Percentiles rank a stretch among this genome's conserved stretches.
phyloP scores from a whole-genome alignment of 1,284 basidiomycete genomes.

The Phellopilus nigrolimitatus region DNA sequence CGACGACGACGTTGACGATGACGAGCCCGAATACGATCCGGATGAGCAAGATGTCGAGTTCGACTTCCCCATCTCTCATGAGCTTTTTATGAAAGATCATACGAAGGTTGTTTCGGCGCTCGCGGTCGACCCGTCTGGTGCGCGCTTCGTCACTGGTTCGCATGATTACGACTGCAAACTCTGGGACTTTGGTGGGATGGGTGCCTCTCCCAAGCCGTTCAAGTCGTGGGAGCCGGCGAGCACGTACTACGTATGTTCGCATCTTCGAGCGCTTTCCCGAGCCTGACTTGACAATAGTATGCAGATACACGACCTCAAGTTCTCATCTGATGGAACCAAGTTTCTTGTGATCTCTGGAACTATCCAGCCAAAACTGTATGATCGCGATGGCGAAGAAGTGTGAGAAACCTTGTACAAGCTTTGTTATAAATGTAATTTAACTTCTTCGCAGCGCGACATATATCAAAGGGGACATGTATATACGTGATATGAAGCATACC shows the following conservation, averaged over 20 bases:
- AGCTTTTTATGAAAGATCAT: conserved; percentile 89
- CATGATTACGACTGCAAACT: conserved; percentile 97
- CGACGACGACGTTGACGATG: conserved; percentile 35
- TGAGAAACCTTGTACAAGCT: conserved; percentile 40
- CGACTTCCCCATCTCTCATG: conserved; percentile 81
- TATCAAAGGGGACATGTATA: conserved; percentile 95
- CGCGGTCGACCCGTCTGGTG: conserved; percentile 88
- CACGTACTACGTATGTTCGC: conserved; percentile 77
- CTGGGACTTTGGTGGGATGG: conserved; percentile 99
- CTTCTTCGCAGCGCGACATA: conserved; percentile 65
- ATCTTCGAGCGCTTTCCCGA: conserved; percentile 13
- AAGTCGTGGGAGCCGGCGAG: conserved; percentile 93
- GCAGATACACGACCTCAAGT: conserved; percentile 86
- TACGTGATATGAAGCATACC: conserved; percentile 98
- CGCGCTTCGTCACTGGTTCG: conserved; percentile 85
- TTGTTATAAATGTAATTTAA: conserved; percentile 1
- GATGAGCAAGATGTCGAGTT: conserved; percentile 45
- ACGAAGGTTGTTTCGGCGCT: conserved; percentile 92
- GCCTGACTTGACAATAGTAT: conserved; percentile 18
- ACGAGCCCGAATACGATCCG: conserved; percentile 59
- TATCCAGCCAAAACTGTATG: conserved; percentile 82
- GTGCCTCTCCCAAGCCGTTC: conserved; percentile 79
- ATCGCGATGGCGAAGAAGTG: conserved; percentile 86
- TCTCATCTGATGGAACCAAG: conserved; percentile 79
- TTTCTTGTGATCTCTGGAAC: conserved; percentile 89